A percentile compares a stretch with the other conserved stretches of the same genome.
Conservation (phyloP, 352 stramenopile species). For the Globisporangium okanoganense region DNA sequence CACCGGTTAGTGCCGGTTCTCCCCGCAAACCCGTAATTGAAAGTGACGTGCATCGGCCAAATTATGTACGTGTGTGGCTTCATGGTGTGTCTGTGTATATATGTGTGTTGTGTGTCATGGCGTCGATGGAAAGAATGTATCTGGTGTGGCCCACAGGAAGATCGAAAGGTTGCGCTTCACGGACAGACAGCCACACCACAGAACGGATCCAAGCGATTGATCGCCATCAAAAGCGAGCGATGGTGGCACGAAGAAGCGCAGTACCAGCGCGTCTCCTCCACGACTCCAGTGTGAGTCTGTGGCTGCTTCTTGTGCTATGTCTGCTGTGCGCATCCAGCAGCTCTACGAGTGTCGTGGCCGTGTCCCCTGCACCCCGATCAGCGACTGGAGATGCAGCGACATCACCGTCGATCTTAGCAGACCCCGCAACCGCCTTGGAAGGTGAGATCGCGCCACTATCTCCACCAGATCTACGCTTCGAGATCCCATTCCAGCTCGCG, state of each 20-base stretch:
- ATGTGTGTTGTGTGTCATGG: too few relatives aligned
- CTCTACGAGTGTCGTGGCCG: background rate
- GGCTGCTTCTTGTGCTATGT: background rate
- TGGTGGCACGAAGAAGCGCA: background rate
- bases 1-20: constrained; percentile 50
- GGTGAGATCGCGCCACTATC: too few relatives aligned
- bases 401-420: background rate
- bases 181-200: background rate
- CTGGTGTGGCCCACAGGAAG: constrained; percentile 2
- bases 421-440: background rate
- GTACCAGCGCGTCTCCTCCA: background rate
- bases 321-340: background rate
- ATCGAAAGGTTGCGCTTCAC: constrained; percentile 2
- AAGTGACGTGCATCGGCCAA: background rate
- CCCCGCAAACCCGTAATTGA: background rate
- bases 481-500: constrained; percentile 7
- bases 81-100: background rate
- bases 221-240: background rate
- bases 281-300: background rate
- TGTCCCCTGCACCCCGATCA: background rate
- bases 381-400: background rate
- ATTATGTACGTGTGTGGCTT: too few relatives aligned
- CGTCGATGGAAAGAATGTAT: background rate
- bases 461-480: constrained; percentile 7
- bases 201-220: background rate